Conservation (phyloP, 2,329 filamentous ascomycete genomes). For the Arthrobotrys sinensis region DNA sequence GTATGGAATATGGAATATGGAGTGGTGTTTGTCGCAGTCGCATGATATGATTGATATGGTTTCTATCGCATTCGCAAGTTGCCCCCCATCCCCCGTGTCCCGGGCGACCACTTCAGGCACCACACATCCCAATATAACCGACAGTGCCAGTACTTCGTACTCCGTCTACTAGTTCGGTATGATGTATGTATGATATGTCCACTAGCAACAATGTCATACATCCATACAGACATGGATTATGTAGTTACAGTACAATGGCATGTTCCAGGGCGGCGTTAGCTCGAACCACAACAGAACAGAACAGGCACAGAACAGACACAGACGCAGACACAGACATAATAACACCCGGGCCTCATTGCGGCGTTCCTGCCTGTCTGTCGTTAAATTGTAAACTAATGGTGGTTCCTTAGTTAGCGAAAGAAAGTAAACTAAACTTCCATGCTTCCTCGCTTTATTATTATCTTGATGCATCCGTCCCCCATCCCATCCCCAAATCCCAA, state of each 20-base stretch:
- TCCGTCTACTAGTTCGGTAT: too few relatives aligned
- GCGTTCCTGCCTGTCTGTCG: too few relatives aligned
- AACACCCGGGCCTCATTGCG: conserved; percentile 30
- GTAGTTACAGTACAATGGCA: too few relatives aligned
- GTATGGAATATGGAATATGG: too few relatives aligned
- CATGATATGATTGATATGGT: not conserved
- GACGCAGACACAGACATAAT: too few relatives aligned
- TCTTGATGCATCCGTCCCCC: conserved; percentile 53
- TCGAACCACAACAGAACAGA: not conserved
- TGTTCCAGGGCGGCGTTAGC: conserved; percentile 1
- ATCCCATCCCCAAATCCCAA: conserved; percentile 25
- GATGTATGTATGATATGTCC: too few relatives aligned
- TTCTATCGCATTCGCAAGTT: conserved; percentile 18
- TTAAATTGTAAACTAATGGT: too few relatives aligned
- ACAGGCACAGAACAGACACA: too few relatives aligned
- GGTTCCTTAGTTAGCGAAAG: too few relatives aligned
- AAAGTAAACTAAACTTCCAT: conserved; percentile 26
- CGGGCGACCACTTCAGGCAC: conserved; percentile 17
- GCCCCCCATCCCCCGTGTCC: conserved; percentile 35
- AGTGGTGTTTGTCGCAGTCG: conserved; percentile 21
- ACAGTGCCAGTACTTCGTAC: too few relatives aligned
- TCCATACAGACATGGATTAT: too few relatives aligned
- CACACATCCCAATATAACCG: not conserved
- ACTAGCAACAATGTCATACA: too few relatives aligned
- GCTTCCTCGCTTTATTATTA: conserved; percentile 54